These are phyloP conservation scores for Colletotrichum brevisporum DNA, from an alignment of 2,329 filamentous ascomycete species.

Conservation along the genomic window DNA sequence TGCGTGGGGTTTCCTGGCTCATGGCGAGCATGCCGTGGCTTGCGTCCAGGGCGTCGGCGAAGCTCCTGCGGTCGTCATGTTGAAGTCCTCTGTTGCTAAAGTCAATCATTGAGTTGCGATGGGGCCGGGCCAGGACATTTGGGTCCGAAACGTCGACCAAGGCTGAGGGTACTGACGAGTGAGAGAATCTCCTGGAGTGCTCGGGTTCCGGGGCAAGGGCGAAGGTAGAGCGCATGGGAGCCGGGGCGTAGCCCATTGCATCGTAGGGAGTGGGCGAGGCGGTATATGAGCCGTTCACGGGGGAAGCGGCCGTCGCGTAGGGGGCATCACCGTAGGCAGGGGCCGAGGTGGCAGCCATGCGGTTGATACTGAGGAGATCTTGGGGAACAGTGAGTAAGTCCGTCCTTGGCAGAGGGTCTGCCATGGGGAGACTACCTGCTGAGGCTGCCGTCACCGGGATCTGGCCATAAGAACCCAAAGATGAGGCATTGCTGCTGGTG, in stretches of 20 bases:
- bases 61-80: constrained; percentile 75
- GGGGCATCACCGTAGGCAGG: constrained; percentile 80
- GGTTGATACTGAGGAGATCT: constrained; percentile 81
- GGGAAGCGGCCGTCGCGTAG: constrained; percentile 77
- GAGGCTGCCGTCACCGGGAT: constrained; percentile 81
- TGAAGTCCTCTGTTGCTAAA: constrained; percentile 53
- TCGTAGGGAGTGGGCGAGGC: constrained; percentile 81
- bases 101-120: constrained; percentile 76
- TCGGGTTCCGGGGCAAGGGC: constrained; percentile 71
- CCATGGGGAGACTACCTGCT: constrained; percentile 75
- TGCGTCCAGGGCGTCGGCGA: constrained; percentile 91
- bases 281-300: constrained; percentile 75
- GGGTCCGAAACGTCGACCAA: constrained; percentile 63
- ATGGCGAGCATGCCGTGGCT: constrained; percentile 95
- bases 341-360: constrained; percentile 69
- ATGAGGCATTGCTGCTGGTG: constrained; percentile 68
- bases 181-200: constrained; percentile 78
- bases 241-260: constrained; percentile 80
- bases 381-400: constrained; percentile 79
- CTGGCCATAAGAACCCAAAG: constrained; percentile 80
- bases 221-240: constrained; percentile 72
- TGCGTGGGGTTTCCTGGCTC: constrained; percentile 93
- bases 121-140: constrained; percentile 55
- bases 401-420: constrained; percentile 71
- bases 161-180: constrained; percentile 81